Percentiles rank a stretch among this genome's conserved stretches.
Conservation (phyloP, 2,329 filamentous ascomycete species). For the Nannizzia gypsea region DNA sequence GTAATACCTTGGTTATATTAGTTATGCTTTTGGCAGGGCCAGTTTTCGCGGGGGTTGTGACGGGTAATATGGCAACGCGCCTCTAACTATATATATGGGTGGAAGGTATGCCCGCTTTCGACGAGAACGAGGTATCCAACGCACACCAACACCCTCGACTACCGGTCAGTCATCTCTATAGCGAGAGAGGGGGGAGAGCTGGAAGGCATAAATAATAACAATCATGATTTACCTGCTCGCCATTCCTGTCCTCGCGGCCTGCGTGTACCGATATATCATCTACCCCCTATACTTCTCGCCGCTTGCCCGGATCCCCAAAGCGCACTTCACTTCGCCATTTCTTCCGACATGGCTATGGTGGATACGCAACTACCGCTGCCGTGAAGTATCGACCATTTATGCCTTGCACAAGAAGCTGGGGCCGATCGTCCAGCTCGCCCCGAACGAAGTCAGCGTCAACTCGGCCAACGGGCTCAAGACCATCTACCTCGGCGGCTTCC, state of each 20-base stretch:
- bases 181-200: too few species aligned
- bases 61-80: background rate
- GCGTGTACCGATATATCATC: slow-evolving; percentile 29
- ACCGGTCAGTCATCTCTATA: background rate
- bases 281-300: slow-evolving; percentile 47
- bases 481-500: slow-evolving; percentile 57
- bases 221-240: background rate
- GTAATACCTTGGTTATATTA: background rate
- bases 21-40: background rate
- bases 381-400: slow-evolving; percentile 49
- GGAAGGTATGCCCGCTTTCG: background rate
- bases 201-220: background rate
- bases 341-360: slow-evolving; percentile 57
- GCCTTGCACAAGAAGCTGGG: slow-evolving; percentile 44
- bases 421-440: slow-evolving; percentile 49
- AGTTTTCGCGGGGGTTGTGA: background rate
- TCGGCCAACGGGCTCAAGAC: slow-evolving; percentile 45
- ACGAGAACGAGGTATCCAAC: background rate
- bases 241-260: background rate
- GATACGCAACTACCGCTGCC: slow-evolving; percentile 41
- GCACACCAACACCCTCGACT: too few species aligned
- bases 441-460: slow-evolving; percentile 54
- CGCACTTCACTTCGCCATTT: slow-evolving; percentile 54
- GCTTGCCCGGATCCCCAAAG: slow-evolving; percentile 52
- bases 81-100: background rate